These are phyloP conservation scores for Binderoboletus segoi DNA, from an alignment of 1,284 basidiomycete genomes.

Conservation along the genomic window DNA sequence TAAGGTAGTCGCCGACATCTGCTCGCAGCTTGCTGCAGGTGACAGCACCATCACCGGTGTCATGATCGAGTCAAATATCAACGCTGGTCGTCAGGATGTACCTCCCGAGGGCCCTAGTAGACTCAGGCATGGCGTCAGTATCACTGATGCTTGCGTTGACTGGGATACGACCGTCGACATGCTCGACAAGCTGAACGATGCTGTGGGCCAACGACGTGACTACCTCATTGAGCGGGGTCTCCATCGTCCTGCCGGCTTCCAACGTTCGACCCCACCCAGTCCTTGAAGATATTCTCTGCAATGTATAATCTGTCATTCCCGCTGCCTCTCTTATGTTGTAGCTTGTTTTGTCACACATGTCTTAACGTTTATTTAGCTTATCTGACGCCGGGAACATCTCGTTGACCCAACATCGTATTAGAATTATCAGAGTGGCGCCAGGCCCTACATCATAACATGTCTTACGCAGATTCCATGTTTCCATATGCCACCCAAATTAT, in stretches of 20 bases:
- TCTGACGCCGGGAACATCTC: not conserved
- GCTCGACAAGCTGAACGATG: slow-evolving; percentile 72
- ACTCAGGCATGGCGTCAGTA: slow-evolving; percentile 85
- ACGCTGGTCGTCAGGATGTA: slow-evolving; percentile 85
- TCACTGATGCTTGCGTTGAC: slow-evolving; percentile 93
- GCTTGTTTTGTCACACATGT: slow-evolving; percentile 11
- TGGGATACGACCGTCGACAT: slow-evolving; percentile 84
- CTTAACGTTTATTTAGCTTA: slow-evolving; percentile 10
- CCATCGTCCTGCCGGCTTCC: slow-evolving; percentile 31
- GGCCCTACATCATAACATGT: not conserved
- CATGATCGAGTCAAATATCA: slow-evolving; percentile 96
- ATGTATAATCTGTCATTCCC: not conserved
- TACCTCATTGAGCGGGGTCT: slow-evolving; percentile 39
- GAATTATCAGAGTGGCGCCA: not conserved
- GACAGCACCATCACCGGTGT: slow-evolving; percentile 87
- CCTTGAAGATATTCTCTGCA: slow-evolving; percentile 7
- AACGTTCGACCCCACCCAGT: slow-evolving; percentile 19
- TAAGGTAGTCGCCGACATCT: slow-evolving; percentile 76
- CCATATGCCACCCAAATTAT: not conserved
- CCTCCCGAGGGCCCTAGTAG: slow-evolving; percentile 60
- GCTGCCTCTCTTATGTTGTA: not conserved
- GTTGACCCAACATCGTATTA: slow-evolving; percentile 5
- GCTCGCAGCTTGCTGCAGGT: slow-evolving; percentile 77
- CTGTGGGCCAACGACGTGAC: slow-evolving; percentile 41
- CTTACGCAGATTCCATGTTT: not conserved